Percentiles rank a stretch among this genome's conserved stretches.
phyloP scores from a whole-genome alignment of 495 filamentous ascomycete genomes.

The Neurospora sp. region DNA sequence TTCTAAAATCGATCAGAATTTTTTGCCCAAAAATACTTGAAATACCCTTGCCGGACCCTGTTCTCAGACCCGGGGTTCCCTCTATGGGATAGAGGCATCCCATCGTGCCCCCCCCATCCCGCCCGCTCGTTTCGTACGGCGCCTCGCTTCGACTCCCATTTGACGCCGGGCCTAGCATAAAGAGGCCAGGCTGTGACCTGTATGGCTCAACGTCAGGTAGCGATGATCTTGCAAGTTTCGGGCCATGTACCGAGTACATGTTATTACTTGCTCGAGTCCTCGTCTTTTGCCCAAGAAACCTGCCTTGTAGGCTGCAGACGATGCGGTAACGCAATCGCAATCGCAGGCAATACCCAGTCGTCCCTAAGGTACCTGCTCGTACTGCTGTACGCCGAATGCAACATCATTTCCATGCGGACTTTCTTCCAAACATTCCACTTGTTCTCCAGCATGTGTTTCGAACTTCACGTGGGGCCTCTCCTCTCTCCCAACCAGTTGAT shows the following conservation, averaged over 20 bases:
- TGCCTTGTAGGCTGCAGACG: background rate
- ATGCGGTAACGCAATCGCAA: background rate
- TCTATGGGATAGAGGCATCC: background rate
- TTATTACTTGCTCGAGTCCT: background rate
- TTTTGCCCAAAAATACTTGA: no score
- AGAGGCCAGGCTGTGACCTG: background rate
- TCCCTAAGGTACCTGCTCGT: background rate
- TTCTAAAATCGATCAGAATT: no score
- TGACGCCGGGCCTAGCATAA: background rate
- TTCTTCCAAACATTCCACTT: background rate
- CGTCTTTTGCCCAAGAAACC: background rate
- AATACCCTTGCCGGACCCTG: no score
- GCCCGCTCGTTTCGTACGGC: background rate
- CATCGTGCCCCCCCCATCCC: background rate
- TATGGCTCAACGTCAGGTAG: background rate
- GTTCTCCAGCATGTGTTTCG: background rate
- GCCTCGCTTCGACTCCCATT: background rate
- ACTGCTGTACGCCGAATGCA: background rate
- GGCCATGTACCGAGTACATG: background rate
- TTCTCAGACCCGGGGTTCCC: no score
- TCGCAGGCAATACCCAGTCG: background rate
- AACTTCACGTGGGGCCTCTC: background rate
- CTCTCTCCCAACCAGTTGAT: background rate
- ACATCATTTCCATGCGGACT: background rate
- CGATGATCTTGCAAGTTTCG: background rate